Percentiles rank a stretch among this genome's conserved stretches.
Evolutionary conservation across 768 basidiomycete species (phyloP).

Genomic region (Pleurotus platypus): DNA sequence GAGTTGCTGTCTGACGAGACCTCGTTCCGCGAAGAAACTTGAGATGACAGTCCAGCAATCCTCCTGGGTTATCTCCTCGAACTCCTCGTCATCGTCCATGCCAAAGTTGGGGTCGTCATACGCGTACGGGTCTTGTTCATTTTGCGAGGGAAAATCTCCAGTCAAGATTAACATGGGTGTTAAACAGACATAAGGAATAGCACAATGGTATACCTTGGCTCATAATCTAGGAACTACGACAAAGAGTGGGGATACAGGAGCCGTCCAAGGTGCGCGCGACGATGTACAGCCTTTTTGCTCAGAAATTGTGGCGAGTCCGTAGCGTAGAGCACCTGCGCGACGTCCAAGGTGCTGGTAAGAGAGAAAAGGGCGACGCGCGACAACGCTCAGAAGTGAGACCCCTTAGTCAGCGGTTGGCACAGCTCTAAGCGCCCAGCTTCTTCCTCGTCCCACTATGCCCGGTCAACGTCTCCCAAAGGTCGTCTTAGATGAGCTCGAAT

Average conservation of each 20-base stretch:
- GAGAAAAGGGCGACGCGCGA: too few relatives aligned
- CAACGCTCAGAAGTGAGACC: too few relatives aligned
- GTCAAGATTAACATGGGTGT: slow-evolving; percentile 27
- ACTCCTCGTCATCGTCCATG: slow-evolving; percentile 50
- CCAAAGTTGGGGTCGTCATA: slow-evolving; percentile 62
- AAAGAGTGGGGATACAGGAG: neutral
- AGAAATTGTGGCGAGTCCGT: too few relatives aligned
- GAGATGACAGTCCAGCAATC: slow-evolving; percentile 96
- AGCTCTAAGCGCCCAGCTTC: neutral
- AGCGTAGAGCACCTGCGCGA: too few relatives aligned
- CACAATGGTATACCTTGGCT: slow-evolving; percentile 46
- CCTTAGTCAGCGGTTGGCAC: neutral
- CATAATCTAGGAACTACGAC: slow-evolving; percentile 28
- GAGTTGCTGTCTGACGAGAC: slow-evolving; percentile 95
- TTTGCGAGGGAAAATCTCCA: slow-evolving; percentile 40
- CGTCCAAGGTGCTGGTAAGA: too few relatives aligned
- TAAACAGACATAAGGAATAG: slow-evolving; percentile 17
- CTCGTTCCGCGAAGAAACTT: slow-evolving; percentile 95
- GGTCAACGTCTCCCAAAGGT: neutral
- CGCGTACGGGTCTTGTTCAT: slow-evolving; percentile 45
- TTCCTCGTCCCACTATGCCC: neutral
- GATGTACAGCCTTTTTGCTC: too few relatives aligned
- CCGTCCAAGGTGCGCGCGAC: neutral
- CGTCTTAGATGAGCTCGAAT: neutral
- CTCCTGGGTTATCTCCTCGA: slow-evolving; percentile 84